Base-by-base conservation (phyloP, 108 stramenopile genomes). In the Conticribra weissflogii region DNA sequence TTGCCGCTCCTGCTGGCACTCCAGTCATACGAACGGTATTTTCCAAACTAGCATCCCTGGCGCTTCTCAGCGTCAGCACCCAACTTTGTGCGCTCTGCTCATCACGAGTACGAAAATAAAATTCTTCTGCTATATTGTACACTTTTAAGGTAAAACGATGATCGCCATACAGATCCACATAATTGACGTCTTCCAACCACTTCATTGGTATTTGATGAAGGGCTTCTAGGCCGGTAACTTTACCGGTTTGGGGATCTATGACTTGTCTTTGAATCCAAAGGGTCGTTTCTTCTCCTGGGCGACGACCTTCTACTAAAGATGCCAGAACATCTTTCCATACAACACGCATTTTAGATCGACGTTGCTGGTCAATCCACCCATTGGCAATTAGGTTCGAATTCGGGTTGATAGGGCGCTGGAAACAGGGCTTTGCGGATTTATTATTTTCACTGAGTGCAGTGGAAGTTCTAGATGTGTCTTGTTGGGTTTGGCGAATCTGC, bases 231-330 rank as follows among this genome's bases (percentile, higher is more conserved):
- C 83, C 89, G 12, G 73, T 85, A 16, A 78, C 63, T 62, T 84
- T 84, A 1, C 83, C 85, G 2, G 81, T 82, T 1, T 22, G 17
- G 32, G 77, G 59, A 64, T 93, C 81, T 14, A 76, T 24, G 4
- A 82, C 71, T 71, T 95, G 87, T n/a, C 93, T 82, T 85, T 95
- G 90, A 79, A 95, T 92, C 93, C 93, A 95, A 18, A 95, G 76
- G 24, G 90, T 95, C 2, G 90, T 90, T 71, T 92, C 90, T 71
- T 95, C 89, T 31, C 90, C 90, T 15, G 84, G 85, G 27, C 85
- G 72, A 24, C 88, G 82, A 2, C 82, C 89, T 63, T 90, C 85
- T 4, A 95, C 90, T 3, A 95, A 50, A 5, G 78, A 83, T 7
- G 89, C 90, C 59, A 95, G 52, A 1, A 95, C 86, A 28, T 95